phyloP scores from a whole-genome alignment of 139 green algal species.

The Volvox reticuliferus region DNA sequence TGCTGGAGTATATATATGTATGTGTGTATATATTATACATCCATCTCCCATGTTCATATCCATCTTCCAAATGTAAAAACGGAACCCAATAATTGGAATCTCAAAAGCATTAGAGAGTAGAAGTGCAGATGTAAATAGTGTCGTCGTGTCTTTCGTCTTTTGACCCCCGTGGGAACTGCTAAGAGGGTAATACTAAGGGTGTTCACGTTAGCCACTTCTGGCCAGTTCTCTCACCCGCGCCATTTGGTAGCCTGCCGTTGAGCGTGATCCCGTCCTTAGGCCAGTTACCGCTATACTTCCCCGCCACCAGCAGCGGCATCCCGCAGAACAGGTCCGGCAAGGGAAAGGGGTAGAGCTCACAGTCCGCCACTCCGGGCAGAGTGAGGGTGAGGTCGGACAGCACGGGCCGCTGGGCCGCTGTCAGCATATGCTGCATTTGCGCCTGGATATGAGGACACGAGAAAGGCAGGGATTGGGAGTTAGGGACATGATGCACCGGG shows the following conservation, averaged over 20 bases:
- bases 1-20: not conserved
- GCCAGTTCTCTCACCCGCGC: constrained; percentile 33
- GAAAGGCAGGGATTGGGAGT: not conserved
- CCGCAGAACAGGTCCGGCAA: constrained; percentile 76
- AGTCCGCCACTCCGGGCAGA: constrained; percentile 45
- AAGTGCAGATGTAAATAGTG: too few species aligned
- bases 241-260: constrained; percentile 61
- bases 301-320: constrained; percentile 69
- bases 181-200: too few species aligned
- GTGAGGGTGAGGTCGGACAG: constrained; percentile 58
- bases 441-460: not conserved
- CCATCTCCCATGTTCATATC: too few species aligned
- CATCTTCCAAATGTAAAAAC: too few species aligned
- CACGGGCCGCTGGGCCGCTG: constrained; percentile 59
- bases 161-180: too few species aligned
- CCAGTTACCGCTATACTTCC: constrained; percentile 73
- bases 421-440: constrained; percentile 72
- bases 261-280: constrained; percentile 52
- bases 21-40: too few species aligned
- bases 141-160: too few species aligned
- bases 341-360: constrained; percentile 75
- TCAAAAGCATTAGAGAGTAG: too few species aligned
- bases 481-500: not conserved
- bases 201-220: too few species aligned
- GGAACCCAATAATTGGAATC: not conserved